Base-by-base conservation (phyloP, 2,329 filamentous ascomycete species). In the Fusarium sacchari region DNA sequence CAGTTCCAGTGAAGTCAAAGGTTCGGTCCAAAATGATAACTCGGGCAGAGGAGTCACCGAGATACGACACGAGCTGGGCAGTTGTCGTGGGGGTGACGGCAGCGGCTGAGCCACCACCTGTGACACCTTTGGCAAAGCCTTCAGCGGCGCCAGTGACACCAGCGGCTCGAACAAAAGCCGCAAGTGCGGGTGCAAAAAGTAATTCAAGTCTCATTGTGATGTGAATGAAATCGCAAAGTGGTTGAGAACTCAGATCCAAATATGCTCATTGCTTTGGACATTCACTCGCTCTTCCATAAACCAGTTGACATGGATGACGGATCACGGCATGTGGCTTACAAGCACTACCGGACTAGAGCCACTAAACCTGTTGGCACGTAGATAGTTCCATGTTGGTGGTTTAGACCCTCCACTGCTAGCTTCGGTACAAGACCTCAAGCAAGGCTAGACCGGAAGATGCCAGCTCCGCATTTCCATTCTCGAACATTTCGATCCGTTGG, bases 61-160 rank as follows among this genome's bases (percentile, higher is more conserved):
- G 86, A 47, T 81, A 90, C 91, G 83, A 85, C 78, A 88, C 86
- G 49, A 92, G 86, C 85, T 92, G 84, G 36, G 82, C 84, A 49
- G 80, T 89, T 55, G 84, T 87, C 14, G 79, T 82, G 13, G 89
- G 89, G 73, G 88, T 87, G 15, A 87, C 88, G 43, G 88, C 79
- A n/a, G 84, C 81, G 20, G 87, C 89, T 57, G 88, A 89, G 75
- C 90, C 90, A 49, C 90, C 90, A 20, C 90, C 90, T 22, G 90
- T 92, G 24, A 88, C 87, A 34, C 88, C 88, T 64, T 81, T 80
- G 53, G 84, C 83, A 71, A 86, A 85, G 24, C 84, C 84, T 66
- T 85, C 80, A 9, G 84, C 50, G 3, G 50, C 34, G 20, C 36
- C 52, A n/a, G 40, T 56, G 0, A 56, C 52, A 7, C 52, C 42